phyloP scores from a whole-genome alignment of 495 filamentous ascomycete species.

The Penicillium longicatenatum region DNA sequence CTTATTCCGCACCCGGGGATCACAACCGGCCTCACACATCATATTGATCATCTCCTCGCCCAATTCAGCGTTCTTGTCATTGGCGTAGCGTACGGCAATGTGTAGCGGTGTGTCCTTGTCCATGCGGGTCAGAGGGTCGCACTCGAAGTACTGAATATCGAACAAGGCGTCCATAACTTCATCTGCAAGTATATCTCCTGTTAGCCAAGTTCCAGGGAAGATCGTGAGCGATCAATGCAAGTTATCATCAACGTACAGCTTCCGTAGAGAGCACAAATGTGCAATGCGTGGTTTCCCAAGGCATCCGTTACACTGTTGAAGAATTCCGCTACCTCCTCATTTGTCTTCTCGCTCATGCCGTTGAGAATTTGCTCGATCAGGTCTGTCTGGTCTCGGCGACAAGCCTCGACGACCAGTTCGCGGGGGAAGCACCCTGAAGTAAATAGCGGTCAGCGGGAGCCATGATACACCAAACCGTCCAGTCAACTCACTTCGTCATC shows the following conservation, averaged over 20 bases:
- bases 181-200: conserved; percentile 48
- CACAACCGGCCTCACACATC: conserved; percentile 90
- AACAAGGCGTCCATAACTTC: conserved; percentile 90
- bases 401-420: conserved; percentile 90
- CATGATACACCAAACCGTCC: neutral
- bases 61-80: conserved; percentile 63
- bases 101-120: conserved; percentile 93
- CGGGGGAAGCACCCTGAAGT: conserved; percentile 75
- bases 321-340: conserved; percentile 63
- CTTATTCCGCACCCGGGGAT: conserved; percentile 59
- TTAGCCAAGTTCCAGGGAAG: neutral
- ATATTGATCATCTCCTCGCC: conserved; percentile 77
- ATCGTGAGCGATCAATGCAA: neutral
- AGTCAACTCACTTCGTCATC: conserved; percentile 43
- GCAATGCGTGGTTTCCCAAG: conserved; percentile 83
- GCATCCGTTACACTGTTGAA: conserved; percentile 84
- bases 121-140: conserved; percentile 77
- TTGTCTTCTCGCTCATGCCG: conserved; percentile 40
- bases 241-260: conserved; percentile 64
- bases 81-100: conserved; percentile 82
- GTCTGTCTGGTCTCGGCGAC: conserved; percentile 86
- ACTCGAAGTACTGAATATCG: conserved; percentile 92
- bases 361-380: conserved; percentile 67
- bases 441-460: conserved; percentile 12
- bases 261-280: conserved; percentile 83